A percentile compares a stretch with the other conserved stretches of the same genome.
Conservation (phyloP, 805 yeast genomes). For the Ogataea neopini region DNA sequence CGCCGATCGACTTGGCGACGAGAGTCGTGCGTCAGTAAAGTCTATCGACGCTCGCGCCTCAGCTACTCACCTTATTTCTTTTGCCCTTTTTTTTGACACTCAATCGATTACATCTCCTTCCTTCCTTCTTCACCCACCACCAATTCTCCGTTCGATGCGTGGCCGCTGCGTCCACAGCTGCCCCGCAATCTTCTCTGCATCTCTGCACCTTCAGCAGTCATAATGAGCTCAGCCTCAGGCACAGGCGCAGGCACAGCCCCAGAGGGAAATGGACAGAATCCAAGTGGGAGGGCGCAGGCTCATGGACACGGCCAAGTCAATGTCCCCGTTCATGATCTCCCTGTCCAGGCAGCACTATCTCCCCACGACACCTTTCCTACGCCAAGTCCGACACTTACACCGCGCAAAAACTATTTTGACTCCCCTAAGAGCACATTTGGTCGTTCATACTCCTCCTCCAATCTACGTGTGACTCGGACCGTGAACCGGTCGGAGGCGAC, state of each 20-base stretch:
- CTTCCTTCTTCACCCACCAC: neutral
- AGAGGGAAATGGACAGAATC: no score
- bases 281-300: no score
- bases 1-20: neutral
- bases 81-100: neutral
- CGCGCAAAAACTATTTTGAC: conserved; percentile 20
- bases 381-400: neutral
- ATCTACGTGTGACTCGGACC: conserved; percentile 24
- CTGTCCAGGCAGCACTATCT: no score
- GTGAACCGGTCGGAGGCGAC: conserved; percentile 4
- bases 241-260: no score
- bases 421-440: conserved; percentile 23
- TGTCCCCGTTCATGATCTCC: no score
- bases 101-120: no score
- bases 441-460: conserved; percentile 22
- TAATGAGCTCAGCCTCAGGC: neutral
- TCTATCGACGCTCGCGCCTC: neutral
- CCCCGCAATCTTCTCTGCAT: neutral
- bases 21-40: no score
- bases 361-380: no score
- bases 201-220: neutral
- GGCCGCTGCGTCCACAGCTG: conserved; percentile 1
- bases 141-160: neutral
- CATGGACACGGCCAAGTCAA: no score
- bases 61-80: neutral